A percentile compares a stretch with the other conserved stretches of the same genome.
Evolutionary conservation across 257 asterid genomes (phyloP).

Genomic region (Primulina huaijiensis): DNA sequence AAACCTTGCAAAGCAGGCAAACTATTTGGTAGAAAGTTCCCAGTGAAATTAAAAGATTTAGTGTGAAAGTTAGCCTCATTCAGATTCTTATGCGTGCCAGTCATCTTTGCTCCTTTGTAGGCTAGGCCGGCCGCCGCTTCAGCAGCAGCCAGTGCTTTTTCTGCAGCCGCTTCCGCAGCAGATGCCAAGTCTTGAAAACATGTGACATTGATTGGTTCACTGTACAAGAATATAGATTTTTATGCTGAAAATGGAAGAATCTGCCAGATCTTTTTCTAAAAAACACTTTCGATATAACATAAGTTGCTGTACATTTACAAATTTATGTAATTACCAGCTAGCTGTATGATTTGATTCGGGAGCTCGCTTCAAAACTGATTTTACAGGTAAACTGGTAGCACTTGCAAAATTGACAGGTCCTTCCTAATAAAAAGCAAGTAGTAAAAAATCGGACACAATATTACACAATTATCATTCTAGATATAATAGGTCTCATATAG

Average conservation of each 20-base stretch:
- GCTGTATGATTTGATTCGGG: conserved; percentile 38
- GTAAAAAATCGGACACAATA: not conserved
- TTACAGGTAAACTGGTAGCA: conserved; percentile 70
- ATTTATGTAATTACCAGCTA: conserved; percentile 40
- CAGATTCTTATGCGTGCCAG: conserved; percentile 26
- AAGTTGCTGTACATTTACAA: not conserved
- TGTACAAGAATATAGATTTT: conserved; percentile 14
- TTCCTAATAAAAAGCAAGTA: conserved; percentile 41
- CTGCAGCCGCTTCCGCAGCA: conserved; percentile 87
- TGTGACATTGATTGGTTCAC: conserved; percentile 37
- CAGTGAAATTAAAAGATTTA: conserved; percentile 14
- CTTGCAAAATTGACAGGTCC: conserved; percentile 71
- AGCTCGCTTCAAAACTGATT: conserved; percentile 42
- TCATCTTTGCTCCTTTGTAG: conserved; percentile 37
- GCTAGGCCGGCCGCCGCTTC: conserved; percentile 82
- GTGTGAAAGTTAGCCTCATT: conserved; percentile 12
- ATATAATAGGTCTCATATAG: not conserved
- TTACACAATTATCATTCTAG: not conserved
- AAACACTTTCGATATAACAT: not conserved
- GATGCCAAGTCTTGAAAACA: conserved; percentile 60
- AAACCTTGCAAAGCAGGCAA: conserved; percentile 23
- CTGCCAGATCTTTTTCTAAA: not conserved
- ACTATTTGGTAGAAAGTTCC: conserved; percentile 22
- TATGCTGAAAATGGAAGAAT: conserved; percentile 7
- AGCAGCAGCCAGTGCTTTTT: conserved; percentile 86